Percentiles rank a stretch among this genome's conserved stretches.
These are phyloP conservation scores for Chytriomyces sp. DNA, from an alignment of 192 early-diverging fungal genomes.

Conservation along the genomic window DNA sequence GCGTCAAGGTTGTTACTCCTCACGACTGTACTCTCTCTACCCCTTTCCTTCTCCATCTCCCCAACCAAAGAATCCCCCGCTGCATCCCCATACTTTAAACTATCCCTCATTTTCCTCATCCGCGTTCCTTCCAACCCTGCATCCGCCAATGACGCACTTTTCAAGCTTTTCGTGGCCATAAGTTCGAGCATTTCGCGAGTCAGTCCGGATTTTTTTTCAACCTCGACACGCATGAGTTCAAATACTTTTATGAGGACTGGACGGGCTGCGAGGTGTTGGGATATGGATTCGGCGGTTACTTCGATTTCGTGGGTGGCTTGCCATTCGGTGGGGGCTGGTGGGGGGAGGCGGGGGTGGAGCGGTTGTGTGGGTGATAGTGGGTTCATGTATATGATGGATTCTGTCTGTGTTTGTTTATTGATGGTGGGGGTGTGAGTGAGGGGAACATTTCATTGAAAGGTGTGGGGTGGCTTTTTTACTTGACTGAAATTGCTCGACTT, in stretches of 20 bases:
- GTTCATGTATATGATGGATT: neutral
- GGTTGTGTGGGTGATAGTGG: neutral
- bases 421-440: too few species aligned
- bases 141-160: conserved; percentile 13
- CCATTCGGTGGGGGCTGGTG: conserved; percentile 8
- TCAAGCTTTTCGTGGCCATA: neutral
- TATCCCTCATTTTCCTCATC: neutral
- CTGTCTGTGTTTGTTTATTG: too few species aligned
- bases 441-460: too few species aligned
- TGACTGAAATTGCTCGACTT: conserved; percentile 14
- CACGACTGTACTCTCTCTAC: neutral
- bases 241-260: conserved; percentile 1
- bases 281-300: neutral
- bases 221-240: conserved; percentile 19
- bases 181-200: conserved; percentile 24
- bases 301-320: neutral
- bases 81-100: neutral
- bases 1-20: neutral
- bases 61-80: neutral
- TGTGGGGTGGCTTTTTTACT: neutral
- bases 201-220: conserved; percentile 13
- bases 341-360: neutral
- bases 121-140: conserved; percentile 1
- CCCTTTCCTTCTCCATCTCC: neutral
- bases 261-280: neutral